phyloP scores from a whole-genome alignment of 495 filamentous ascomycete genomes.

The Neurospora sp. region DNA sequence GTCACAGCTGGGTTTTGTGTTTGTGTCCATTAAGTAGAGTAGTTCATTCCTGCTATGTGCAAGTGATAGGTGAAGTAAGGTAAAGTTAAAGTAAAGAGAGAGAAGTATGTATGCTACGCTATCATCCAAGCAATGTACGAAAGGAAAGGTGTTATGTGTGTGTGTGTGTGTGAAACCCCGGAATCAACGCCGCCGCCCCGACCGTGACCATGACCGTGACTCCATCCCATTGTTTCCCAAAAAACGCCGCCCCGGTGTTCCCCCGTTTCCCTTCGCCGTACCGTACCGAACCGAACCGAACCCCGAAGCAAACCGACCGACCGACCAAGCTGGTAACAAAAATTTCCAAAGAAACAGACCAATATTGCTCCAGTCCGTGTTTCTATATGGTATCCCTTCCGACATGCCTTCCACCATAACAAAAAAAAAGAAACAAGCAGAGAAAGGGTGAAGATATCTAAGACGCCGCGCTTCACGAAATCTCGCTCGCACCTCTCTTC shows the following conservation, averaged over 20 bases:
- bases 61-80: neutral
- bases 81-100: neutral
- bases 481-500: conserved; percentile 2
- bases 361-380: neutral
- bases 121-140: neutral
- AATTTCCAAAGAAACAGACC: neutral
- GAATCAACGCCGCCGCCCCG: neutral
- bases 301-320: neutral
- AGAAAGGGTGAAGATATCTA: neutral
- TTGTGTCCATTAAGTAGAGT: neutral
- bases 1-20: neutral
- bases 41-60: neutral
- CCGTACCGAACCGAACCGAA: neutral
- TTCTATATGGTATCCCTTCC: neutral
- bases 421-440: neutral
- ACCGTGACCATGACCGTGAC: neutral
- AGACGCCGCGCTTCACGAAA: neutral
- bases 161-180: neutral
- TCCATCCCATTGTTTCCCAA: neutral
- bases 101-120: neutral
- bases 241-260: neutral
- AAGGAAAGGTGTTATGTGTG: neutral
- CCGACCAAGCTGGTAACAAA: neutral
- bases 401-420: neutral
- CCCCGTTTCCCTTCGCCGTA: neutral